These are phyloP conservation scores for Hypoxylon sp. DNA, from an alignment of 2,329 filamentous ascomycete genomes.

Conservation along the genomic window DNA sequence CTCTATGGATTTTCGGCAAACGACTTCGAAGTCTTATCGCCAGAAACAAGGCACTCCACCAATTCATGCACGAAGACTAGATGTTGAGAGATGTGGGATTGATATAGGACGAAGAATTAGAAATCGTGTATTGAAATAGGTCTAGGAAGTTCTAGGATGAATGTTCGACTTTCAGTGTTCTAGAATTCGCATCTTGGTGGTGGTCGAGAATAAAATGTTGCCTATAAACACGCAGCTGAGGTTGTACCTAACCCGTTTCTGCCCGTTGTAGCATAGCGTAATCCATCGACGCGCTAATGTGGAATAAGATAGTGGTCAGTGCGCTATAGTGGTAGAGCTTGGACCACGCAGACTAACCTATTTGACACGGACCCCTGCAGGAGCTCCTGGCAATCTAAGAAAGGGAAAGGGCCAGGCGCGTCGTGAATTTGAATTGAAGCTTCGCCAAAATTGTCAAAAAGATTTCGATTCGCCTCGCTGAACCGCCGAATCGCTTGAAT, in stretches of 20 bases:
- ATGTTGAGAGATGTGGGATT: background rate
- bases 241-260: background rate
- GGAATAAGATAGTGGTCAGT: constrained; percentile 16
- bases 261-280: too few relatives aligned
- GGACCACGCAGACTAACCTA: background rate
- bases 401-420: constrained; percentile 45
- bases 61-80: constrained; percentile 50
- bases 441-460: constrained; percentile 37
- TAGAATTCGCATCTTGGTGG: too few relatives aligned
- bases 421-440: constrained; percentile 45
- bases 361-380: constrained; percentile 39
- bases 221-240: background rate
- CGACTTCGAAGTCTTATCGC: constrained; percentile 58
- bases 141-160: background rate
- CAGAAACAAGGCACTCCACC: constrained; percentile 51
- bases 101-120: background rate
- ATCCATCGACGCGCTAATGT: background rate
- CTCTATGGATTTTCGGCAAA: constrained; percentile 64
- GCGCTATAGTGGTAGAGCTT: constrained; percentile 5
- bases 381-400: constrained; percentile 44
- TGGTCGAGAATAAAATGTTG: constrained; percentile 1
- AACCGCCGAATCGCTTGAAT: background rate
- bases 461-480: constrained; percentile 2
- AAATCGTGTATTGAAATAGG: background rate
- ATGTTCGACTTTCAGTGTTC: too few relatives aligned